Percentiles rank a stretch among this genome's conserved stretches.
phyloP scores from a whole-genome alignment of 169 alveolate species.

The Plasmodium berghei region DNA sequence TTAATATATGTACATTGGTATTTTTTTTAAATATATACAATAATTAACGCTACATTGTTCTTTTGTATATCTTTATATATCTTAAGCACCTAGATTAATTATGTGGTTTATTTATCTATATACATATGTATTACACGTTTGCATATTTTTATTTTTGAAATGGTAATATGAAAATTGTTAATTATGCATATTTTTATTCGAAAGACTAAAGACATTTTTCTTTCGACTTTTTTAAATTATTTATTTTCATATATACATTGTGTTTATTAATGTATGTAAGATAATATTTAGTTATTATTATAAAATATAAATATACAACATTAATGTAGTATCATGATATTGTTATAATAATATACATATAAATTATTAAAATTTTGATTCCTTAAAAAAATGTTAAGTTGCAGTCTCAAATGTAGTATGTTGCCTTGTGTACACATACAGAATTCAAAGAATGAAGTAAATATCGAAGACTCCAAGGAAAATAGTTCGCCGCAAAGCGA shows the following conservation, averaged over 20 bases:
- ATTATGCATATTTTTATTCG: conserved; percentile 10
- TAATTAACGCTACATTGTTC: conserved; percentile 33
- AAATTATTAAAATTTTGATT: conserved; percentile 21
- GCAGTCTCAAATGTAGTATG: conserved; percentile 71
- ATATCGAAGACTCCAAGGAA: conserved; percentile 43
- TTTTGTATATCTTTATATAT: conserved; percentile 19
- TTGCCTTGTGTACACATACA: conserved; percentile 69
- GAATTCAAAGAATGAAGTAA: conserved; percentile 24
- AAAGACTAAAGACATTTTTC: conserved; percentile 19
- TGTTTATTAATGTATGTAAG: conserved; percentile 15
- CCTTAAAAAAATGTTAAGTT: conserved; percentile 49
- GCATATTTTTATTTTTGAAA: conserved; percentile 19
- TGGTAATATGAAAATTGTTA: conserved; percentile 20
- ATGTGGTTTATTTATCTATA: conserved; percentile 22
- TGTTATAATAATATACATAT: conserved; percentile 26
- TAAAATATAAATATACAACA: background rate
- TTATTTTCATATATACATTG: background rate
- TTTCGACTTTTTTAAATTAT: conserved; percentile 13
- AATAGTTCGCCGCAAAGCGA: conserved; percentile 13
- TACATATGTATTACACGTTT: conserved; percentile 14
- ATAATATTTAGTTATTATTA: conserved; percentile 12
- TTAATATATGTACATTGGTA: conserved; percentile 1
- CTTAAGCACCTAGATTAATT: conserved; percentile 30
- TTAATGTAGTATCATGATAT: conserved; percentile 34
- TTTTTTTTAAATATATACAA: conserved; percentile 38